phyloP scores from a whole-genome alignment of 768 basidiomycete species.

The Lactarius indigo region DNA sequence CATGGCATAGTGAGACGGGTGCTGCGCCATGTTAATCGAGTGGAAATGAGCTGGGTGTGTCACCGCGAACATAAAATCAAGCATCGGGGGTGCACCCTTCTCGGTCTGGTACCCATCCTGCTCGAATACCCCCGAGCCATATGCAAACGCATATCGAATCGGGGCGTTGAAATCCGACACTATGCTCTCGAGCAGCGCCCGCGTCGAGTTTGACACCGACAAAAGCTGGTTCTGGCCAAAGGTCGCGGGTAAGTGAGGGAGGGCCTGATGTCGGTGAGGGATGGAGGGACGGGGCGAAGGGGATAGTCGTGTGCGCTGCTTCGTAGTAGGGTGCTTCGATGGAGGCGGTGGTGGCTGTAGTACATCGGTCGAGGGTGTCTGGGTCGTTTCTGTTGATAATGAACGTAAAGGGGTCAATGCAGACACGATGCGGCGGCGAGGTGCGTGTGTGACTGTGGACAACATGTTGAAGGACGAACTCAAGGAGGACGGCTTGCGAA shows the following conservation, averaged over 20 bases:
- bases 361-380: slow-evolving; percentile 8
- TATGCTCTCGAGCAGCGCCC: slow-evolving; percentile 76
- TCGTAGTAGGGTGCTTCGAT: slow-evolving; percentile 31
- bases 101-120: slow-evolving; percentile 70
- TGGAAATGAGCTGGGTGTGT: slow-evolving; percentile 93
- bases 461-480: slow-evolving; percentile 20
- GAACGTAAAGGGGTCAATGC: slow-evolving; percentile 10
- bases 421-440: slow-evolving; percentile 14
- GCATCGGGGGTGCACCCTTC: slow-evolving; percentile 58
- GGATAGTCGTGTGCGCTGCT: slow-evolving; percentile 37
- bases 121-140: slow-evolving; percentile 93
- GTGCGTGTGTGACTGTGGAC: slow-evolving; percentile 5
- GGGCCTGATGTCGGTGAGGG: slow-evolving; percentile 31
- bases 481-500: neutral
- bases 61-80: slow-evolving; percentile 96
- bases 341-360: slow-evolving; percentile 30
- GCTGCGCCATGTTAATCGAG: slow-evolving; percentile 90
- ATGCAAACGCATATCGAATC: slow-evolving; percentile 95
- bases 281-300: slow-evolving; percentile 41
- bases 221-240: slow-evolving; percentile 84
- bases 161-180: slow-evolving; percentile 82
- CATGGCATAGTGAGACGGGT: slow-evolving; percentile 87
- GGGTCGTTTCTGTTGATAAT: slow-evolving; percentile 21
- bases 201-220: slow-evolving; percentile 72
- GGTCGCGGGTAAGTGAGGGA: slow-evolving; percentile 59